Percentiles rank a stretch among this genome's conserved stretches.
Evolutionary conservation across 768 basidiomycete species (phyloP).

Genomic region (Russula virescens): DNA sequence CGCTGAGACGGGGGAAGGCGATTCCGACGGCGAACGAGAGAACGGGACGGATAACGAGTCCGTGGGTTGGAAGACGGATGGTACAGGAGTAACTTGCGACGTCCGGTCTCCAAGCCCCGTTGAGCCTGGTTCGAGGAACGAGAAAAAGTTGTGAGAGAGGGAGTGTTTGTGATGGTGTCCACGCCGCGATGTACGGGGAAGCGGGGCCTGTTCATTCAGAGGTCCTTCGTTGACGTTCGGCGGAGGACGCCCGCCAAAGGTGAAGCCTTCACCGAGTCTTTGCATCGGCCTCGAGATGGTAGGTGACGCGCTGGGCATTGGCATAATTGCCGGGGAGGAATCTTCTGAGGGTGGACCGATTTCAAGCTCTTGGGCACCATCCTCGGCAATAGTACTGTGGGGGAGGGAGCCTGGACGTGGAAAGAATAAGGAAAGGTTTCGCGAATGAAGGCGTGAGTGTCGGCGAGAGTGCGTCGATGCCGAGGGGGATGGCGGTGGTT

Average conservation of each 20-base stretch:
- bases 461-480: slow-evolving; percentile 32
- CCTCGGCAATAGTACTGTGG: slow-evolving; percentile 59
- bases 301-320: slow-evolving; percentile 42
- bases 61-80: slow-evolving; percentile 32
- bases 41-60: slow-evolving; percentile 9
- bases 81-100: slow-evolving; percentile 54
- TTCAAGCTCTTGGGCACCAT: slow-evolving; percentile 51
- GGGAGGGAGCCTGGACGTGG: slow-evolving; percentile 69
- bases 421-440: slow-evolving; percentile 89
- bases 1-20: slow-evolving; percentile 3
- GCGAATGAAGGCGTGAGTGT: slow-evolving; percentile 77
- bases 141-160: slow-evolving; percentile 91
- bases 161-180: slow-evolving; percentile 95
- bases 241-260: slow-evolving; percentile 54
- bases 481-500: slow-evolving; percentile 25
- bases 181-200: slow-evolving; percentile 39
- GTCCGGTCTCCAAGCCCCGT: slow-evolving; percentile 38
- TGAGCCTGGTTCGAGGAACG: slow-evolving; percentile 79
- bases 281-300: slow-evolving; percentile 32
- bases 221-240: slow-evolving; percentile 28
- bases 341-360: slow-evolving; percentile 30
- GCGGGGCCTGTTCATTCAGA: slow-evolving; percentile 28
- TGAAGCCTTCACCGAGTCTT: slow-evolving; percentile 52
- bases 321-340: background rate
- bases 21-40: slow-evolving; percentile 4